These are phyloP conservation scores for Rhododendron griersonianum DNA, from an alignment of 148 eudicot species.

Conservation along the genomic window DNA sequence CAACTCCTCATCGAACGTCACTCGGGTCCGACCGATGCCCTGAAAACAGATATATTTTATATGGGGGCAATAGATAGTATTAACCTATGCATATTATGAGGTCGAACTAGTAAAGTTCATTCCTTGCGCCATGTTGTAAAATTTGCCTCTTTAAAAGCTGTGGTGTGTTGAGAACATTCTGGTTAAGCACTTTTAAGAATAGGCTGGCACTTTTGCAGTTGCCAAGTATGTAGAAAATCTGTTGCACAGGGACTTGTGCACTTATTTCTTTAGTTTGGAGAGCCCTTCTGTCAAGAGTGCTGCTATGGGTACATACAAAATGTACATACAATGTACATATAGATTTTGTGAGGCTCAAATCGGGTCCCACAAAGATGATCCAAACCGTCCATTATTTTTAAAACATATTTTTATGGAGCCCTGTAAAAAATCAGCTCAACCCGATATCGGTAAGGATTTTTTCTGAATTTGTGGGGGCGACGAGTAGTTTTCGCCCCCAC, in stretches of 20 bases:
- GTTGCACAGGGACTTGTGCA: not conserved
- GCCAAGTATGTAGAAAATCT: not conserved
- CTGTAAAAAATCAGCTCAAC: too few relatives aligned
- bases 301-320: too few relatives aligned
- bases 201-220: not conserved
- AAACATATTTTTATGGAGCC: too few relatives aligned
- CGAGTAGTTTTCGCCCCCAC: too few relatives aligned
- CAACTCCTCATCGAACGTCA: too few relatives aligned
- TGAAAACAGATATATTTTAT: not conserved
- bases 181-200: not conserved
- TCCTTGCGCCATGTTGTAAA: not conserved
- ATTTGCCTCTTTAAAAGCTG: not conserved
- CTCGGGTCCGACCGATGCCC: too few relatives aligned
- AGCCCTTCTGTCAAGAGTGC: not conserved
- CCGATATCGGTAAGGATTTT: too few relatives aligned
- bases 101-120: not conserved
- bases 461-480: too few relatives aligned
- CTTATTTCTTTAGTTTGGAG: slow-evolving; percentile 1
- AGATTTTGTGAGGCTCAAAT: too few relatives aligned
- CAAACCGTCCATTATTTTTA: too few relatives aligned
- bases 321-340: too few relatives aligned
- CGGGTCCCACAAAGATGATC: too few relatives aligned
- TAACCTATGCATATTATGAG: not conserved
- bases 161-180: not conserved
- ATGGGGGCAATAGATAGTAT: not conserved